phyloP scores from a whole-genome alignment of 495 filamentous ascomycete genomes.

The Penicillium tannophilum region DNA sequence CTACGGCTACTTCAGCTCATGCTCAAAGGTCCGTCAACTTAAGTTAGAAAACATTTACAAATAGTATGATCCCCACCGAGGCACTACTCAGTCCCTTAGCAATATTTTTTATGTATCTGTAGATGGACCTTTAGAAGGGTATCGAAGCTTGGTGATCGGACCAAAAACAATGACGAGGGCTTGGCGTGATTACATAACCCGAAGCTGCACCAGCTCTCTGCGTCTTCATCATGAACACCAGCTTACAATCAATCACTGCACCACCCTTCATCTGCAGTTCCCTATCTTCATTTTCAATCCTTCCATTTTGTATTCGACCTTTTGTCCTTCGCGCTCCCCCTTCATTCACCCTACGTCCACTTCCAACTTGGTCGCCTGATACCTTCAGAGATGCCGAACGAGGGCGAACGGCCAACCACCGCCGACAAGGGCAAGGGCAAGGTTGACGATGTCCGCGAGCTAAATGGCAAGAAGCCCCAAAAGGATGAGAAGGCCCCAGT shows the following conservation, averaged over 20 bases:
- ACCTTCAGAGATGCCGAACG: slow-evolving; percentile 77
- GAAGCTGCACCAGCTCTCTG: slow-evolving; percentile 48
- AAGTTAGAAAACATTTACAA: too few relatives aligned
- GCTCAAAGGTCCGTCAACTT: too few relatives aligned
- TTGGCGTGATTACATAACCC: slow-evolving; percentile 41
- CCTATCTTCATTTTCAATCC: slow-evolving; percentile 20
- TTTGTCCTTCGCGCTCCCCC: slow-evolving; percentile 1
- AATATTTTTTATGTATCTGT: neutral
- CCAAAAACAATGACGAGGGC: slow-evolving; percentile 32
- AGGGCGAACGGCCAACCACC: slow-evolving; percentile 80
- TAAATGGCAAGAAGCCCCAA: slow-evolving; percentile 63
- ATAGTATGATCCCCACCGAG: too few relatives aligned
- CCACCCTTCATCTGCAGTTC: slow-evolving; percentile 33
- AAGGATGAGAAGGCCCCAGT: slow-evolving; percentile 68
- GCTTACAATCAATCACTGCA: slow-evolving; percentile 39
- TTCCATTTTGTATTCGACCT: slow-evolving; percentile 9
- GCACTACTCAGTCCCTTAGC: neutral
- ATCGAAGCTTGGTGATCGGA: slow-evolving; percentile 3
- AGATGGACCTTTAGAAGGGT: neutral
- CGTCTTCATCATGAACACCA: slow-evolving; percentile 38
- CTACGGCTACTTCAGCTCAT: too few relatives aligned
- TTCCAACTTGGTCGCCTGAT: slow-evolving; percentile 36
- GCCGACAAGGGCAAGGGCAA: slow-evolving; percentile 97
- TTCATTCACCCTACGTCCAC: slow-evolving; percentile 7
- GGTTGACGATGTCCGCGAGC: slow-evolving; percentile 62